A percentile compares a stretch with the other conserved stretches of the same genome.
Conservation (phyloP, 768 basidiomycete species). For the Amanita subjunquillea region DNA sequence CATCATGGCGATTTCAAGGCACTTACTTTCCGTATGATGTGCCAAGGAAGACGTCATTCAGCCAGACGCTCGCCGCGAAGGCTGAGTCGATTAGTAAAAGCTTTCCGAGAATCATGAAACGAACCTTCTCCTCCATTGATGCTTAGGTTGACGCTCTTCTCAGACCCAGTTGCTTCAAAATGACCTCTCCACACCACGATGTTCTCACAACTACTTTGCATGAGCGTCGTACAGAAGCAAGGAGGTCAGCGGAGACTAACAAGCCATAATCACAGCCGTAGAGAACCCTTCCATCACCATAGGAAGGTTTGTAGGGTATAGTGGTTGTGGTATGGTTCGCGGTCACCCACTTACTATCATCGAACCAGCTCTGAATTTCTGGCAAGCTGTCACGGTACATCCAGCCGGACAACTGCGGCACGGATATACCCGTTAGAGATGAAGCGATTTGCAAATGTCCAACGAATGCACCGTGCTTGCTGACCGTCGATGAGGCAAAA, state of each 20-base stretch:
- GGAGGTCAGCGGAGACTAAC: slow-evolving; percentile 29
- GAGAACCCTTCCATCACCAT: slow-evolving; percentile 67
- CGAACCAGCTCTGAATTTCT: slow-evolving; percentile 46
- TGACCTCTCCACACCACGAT: slow-evolving; percentile 76
- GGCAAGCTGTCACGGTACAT: slow-evolving; percentile 68
- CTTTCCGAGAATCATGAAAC: slow-evolving; percentile 2
- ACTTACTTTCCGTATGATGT: slow-evolving; percentile 70
- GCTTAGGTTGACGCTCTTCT: slow-evolving; percentile 59
- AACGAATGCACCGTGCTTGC: slow-evolving; percentile 34
- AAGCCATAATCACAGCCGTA: slow-evolving; percentile 86
- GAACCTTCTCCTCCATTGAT: slow-evolving; percentile 75
- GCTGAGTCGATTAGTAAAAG: slow-evolving; percentile 26
- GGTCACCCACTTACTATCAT: slow-evolving; percentile 53
- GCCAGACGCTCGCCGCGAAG: slow-evolving; percentile 77
- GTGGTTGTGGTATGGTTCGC: slow-evolving; percentile 71
- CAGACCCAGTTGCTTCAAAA: slow-evolving; percentile 51
- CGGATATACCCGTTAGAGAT: slow-evolving; percentile 20
- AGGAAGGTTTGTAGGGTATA: slow-evolving; percentile 56
- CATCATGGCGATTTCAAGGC: background rate
- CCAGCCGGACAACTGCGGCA: slow-evolving; percentile 57
- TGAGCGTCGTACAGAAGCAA: background rate
- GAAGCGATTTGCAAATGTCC: slow-evolving; percentile 30
- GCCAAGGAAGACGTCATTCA: slow-evolving; percentile 60
- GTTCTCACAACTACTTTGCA: slow-evolving; percentile 63
- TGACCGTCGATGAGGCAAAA: slow-evolving; percentile 17